A percentile compares a stretch with the other conserved stretches of the same genome.
These are phyloP conservation scores for Clitopilus hobsonii DNA, from an alignment of 768 basidiomycete species.

Conservation along the genomic window DNA sequence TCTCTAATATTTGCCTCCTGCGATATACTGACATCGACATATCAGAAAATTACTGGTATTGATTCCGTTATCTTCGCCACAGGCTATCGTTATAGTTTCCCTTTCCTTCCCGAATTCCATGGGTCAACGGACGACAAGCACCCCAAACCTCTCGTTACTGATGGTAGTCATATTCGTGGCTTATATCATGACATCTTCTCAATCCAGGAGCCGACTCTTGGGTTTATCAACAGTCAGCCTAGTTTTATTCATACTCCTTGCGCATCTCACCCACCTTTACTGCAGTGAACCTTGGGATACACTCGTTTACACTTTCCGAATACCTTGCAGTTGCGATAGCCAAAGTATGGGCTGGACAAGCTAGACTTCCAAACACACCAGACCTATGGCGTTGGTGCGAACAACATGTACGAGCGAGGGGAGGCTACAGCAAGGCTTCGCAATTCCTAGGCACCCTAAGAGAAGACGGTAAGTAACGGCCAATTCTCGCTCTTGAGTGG, in stretches of 20 bases:
- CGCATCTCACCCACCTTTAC: not conserved
- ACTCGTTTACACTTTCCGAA: constrained; percentile 33
- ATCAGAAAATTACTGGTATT: constrained; percentile 26
- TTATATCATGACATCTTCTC: constrained; percentile 36
- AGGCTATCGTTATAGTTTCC: constrained; percentile 40
- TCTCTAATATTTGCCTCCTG: not conserved
- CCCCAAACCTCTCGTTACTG: constrained; percentile 30
- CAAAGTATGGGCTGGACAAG: constrained; percentile 31
- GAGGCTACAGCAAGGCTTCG: constrained; percentile 32
- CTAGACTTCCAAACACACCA: constrained; percentile 25
- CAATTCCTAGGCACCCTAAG: constrained; percentile 27
- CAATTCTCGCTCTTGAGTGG: too few relatives aligned
- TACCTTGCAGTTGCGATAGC: constrained; percentile 30
- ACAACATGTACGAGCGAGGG: constrained; percentile 22
- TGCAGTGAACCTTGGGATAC: constrained; percentile 34
- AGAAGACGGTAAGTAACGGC: constrained; percentile 25
- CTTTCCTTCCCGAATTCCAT: constrained; percentile 38
- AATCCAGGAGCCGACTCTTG: constrained; percentile 40
- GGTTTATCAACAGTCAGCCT: constrained; percentile 30
- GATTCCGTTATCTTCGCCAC: constrained; percentile 33
- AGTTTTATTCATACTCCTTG: not conserved
- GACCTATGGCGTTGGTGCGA: constrained; percentile 29
- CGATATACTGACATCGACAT: not conserved
- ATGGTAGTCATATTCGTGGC: constrained; percentile 35
- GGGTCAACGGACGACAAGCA: constrained; percentile 17